Conservation (phyloP, 805 yeast species). For the Candida oleophila region DNA sequence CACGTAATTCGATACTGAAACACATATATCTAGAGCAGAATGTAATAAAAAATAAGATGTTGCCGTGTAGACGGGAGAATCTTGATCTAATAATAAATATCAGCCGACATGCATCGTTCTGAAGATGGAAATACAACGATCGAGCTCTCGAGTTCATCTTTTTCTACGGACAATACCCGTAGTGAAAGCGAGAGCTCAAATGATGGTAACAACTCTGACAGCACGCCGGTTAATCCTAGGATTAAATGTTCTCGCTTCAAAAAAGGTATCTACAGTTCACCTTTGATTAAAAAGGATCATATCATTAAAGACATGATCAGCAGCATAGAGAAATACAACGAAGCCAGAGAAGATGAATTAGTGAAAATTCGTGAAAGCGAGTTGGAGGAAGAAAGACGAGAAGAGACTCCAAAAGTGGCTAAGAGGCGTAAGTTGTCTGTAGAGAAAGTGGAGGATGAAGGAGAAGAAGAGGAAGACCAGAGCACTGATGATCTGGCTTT, state of each 20-base stretch:
- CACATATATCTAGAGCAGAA: too few species aligned
- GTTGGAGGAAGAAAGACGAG: not conserved
- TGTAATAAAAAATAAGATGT: too few species aligned
- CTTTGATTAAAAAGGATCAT: not conserved
- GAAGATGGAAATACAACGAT: not conserved
- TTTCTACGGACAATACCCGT: not conserved
- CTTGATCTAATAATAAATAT: too few species aligned
- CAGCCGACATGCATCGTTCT: not conserved
- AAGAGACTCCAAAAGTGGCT: not conserved
- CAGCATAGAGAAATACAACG: not conserved
- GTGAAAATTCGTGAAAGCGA: not conserved
- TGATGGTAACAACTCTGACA: not conserved
- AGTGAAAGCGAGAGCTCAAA: not conserved
- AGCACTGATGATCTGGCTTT: not conserved
- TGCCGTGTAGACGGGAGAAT: too few species aligned
- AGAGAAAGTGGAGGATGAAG: not conserved
- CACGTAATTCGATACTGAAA: too few species aligned
- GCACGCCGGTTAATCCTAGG: too few species aligned
- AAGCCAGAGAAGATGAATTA: not conserved
- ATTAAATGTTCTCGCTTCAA: too few species aligned
- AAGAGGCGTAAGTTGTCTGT: not conserved
- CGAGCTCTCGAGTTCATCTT: not conserved
- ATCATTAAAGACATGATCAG: not conserved
- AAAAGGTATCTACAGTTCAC: not conserved
- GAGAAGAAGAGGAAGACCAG: not conserved